Evolutionary conservation across 495 filamentous ascomycete genomes (phyloP), one percentile per base, ranked within the genome.

Genomic region (Daldinia grandis): DNA sequence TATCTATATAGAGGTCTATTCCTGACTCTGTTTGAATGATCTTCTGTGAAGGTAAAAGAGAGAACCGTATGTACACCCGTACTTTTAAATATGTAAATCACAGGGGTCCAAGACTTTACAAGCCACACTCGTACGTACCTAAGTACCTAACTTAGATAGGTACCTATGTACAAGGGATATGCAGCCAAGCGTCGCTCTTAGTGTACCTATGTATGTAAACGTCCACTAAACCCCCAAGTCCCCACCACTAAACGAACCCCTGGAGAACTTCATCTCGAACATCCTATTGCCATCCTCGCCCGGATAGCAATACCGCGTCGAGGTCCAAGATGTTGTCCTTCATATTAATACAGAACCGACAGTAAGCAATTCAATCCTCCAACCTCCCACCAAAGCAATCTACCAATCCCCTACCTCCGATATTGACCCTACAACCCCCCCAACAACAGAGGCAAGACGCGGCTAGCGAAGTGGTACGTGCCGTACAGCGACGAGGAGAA

Each of bases 401-500:
- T 57, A 4, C 14, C 31, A 38, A 38, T 40, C 8, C 4, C 15
- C 1, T 4, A 25, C 21, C 28, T 55, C 53, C 15, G 24, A 44
- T 44, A 49, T 27, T 17, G 62, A 40, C n/a, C 25, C n/a, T n/a
- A n/a, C 30, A 33, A 57, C 31, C 4, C 37, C 42, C 63, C 44
- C 35, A 58, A 25, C 10, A 24, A 63, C 80, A 98, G 95, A 87
- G 95, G 95, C 81, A 99, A 99, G 84, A 99, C 95, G 74, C 92
- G 95, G 37, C 89, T 99, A 59, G 95, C 95, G 60, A 99, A 99
- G 84, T 99, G 94, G 94, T 99, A 99, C 83, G 91, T 93, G 69
- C 94, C 95, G 47, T 98, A 98, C 86, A 94, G 88, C 82, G 94
- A 97, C 84, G 94, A 97, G 78, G 93, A 97, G 78, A 97, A 97